These are phyloP conservation scores for Eutypa lata DNA, from an alignment of 2,329 filamentous ascomycete species.

Conservation along the genomic window DNA sequence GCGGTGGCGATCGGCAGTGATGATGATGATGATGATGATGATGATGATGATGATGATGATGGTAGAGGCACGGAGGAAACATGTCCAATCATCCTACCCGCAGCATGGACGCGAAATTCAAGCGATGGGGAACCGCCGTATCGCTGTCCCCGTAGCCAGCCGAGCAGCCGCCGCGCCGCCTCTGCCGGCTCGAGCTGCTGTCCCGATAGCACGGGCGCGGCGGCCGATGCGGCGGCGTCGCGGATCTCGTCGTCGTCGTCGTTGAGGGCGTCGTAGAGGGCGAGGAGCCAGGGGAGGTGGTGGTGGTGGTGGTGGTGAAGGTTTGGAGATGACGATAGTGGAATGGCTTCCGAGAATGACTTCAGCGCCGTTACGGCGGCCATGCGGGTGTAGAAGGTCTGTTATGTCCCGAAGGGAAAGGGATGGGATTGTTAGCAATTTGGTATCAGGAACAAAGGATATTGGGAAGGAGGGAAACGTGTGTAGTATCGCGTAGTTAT, in stretches of 20 bases:
- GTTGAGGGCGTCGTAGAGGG: slow-evolving; percentile 73
- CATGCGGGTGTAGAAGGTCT: slow-evolving; percentile 64
- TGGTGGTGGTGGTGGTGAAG: slow-evolving; percentile 17
- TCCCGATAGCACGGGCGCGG: slow-evolving; percentile 42
- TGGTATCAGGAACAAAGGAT: not conserved
- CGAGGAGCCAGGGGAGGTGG: slow-evolving; percentile 56
- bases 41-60: slow-evolving; percentile 6
- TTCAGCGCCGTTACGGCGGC: slow-evolving; percentile 55
- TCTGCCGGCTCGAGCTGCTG: slow-evolving; percentile 43
- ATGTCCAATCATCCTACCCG: slow-evolving; percentile 39
- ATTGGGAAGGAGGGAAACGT: no score
- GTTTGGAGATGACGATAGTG: slow-evolving; percentile 24
- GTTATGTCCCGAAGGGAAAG: no score
- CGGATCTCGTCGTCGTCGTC: slow-evolving; percentile 93
- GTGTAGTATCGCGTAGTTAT: no score
- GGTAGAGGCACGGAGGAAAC: slow-evolving; percentile 14
- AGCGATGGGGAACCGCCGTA: slow-evolving; percentile 11
- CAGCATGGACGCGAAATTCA: slow-evolving; percentile 39
- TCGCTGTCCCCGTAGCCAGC: slow-evolving; percentile 39
- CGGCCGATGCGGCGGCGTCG: slow-evolving; percentile 54
- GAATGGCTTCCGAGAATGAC: slow-evolving; percentile 43
- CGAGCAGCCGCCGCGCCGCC: slow-evolving; percentile 43
- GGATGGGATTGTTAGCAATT: no score
- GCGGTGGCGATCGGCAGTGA: slow-evolving; percentile 6
- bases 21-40: slow-evolving; percentile 3